Evolutionary conservation across 2,329 filamentous ascomycete species (phyloP).

Genomic region (Microsporum audouinii): DNA sequence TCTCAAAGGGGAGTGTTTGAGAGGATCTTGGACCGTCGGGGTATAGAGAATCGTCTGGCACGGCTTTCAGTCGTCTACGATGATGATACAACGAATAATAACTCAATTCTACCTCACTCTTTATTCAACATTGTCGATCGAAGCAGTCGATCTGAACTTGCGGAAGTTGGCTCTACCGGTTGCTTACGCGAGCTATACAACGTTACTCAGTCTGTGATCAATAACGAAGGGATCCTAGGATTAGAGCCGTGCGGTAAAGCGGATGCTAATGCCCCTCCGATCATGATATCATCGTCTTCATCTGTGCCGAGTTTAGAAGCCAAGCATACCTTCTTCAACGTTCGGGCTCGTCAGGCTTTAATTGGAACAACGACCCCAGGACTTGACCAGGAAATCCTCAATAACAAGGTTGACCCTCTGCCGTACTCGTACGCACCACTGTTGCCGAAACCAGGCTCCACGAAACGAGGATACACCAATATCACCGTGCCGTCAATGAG

Average conservation of each 20-base stretch:
- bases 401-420: slow-evolving; percentile 53
- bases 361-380: slow-evolving; percentile 50
- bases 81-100: slow-evolving; percentile 46
- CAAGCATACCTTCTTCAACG: slow-evolving; percentile 67
- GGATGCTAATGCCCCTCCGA: slow-evolving; percentile 71
- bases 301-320: slow-evolving; percentile 52
- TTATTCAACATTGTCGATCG: slow-evolving; percentile 71
- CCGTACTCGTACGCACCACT: slow-evolving; percentile 52
- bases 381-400: slow-evolving; percentile 64
- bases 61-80: slow-evolving; percentile 58
- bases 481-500: slow-evolving; percentile 93
- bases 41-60: slow-evolving; percentile 47
- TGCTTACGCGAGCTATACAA: slow-evolving; percentile 66
- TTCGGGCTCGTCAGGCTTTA: slow-evolving; percentile 59
- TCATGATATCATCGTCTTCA: slow-evolving; percentile 66
- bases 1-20: slow-evolving; percentile 62
- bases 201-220: slow-evolving; percentile 55
- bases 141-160: slow-evolving; percentile 53
- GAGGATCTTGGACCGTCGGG: slow-evolving; percentile 53
- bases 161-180: slow-evolving; percentile 60
- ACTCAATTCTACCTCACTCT: slow-evolving; percentile 60
- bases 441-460: slow-evolving; percentile 66
- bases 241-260: slow-evolving; percentile 74
- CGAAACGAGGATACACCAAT: slow-evolving; percentile 76
- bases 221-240: slow-evolving; percentile 58